Conservation (phyloP, 768 basidiomycete genomes). For the Lentinula sp. region DNA sequence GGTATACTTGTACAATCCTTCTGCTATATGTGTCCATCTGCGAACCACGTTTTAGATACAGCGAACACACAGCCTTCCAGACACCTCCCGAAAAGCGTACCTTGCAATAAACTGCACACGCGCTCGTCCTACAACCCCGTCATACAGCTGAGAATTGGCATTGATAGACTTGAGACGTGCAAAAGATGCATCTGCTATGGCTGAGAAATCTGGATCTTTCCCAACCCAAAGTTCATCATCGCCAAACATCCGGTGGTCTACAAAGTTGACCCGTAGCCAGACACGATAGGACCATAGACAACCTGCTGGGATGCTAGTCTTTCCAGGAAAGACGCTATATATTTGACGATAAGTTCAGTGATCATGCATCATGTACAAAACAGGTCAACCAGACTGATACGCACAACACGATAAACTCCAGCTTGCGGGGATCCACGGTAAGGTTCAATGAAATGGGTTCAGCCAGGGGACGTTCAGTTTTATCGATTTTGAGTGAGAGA, state of each 20-base stretch:
- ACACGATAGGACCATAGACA: constrained; percentile 54
- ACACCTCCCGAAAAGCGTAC: constrained; percentile 21
- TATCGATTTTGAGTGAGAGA: constrained; percentile 47
- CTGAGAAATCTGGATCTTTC: constrained; percentile 57
- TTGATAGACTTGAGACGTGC: constrained; percentile 39
- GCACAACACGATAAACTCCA: constrained; percentile 63
- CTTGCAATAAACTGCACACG: constrained; percentile 49
- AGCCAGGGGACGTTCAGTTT: constrained; percentile 47
- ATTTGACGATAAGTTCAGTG: background rate
- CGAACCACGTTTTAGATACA: background rate
- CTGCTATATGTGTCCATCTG: constrained; percentile 46
- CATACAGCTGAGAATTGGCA: constrained; percentile 44
- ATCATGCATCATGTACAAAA: background rate
- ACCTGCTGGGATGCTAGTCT: constrained; percentile 44
- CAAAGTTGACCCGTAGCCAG: constrained; percentile 52
- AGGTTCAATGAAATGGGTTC: constrained; percentile 41
- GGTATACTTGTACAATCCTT: constrained; percentile 44
- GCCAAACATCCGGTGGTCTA: constrained; percentile 59
- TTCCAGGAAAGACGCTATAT: constrained; percentile 54
- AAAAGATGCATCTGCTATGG: constrained; percentile 51
- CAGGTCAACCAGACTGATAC: constrained; percentile 12
- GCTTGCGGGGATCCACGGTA: constrained; percentile 42
- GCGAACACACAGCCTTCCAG: background rate
- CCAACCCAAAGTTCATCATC: constrained; percentile 64
- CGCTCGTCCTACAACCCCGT: constrained; percentile 49